Conservation (phyloP, 1,139 yeast species). For the Yamadazyma sp. region DNA sequence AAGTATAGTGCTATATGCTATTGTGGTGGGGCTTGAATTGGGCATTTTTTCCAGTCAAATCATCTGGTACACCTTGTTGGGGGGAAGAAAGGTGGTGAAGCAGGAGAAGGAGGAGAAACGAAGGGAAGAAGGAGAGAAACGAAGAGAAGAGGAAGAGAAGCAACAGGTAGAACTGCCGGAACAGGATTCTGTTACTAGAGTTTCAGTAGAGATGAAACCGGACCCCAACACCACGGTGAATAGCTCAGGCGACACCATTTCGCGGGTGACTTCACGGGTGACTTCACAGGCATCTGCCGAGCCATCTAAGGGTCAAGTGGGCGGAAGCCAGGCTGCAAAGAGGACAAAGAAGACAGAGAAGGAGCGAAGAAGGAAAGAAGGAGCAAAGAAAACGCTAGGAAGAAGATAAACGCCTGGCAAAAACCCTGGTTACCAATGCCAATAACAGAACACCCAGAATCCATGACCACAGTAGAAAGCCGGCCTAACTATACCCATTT, state of each 20-base stretch:
- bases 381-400: too few relatives aligned
- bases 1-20: conserved; percentile 73
- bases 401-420: too few relatives aligned
- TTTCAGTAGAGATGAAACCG: background rate
- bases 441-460: too few relatives aligned
- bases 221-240: background rate
- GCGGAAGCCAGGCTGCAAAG: too few relatives aligned
- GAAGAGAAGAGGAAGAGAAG: conserved; percentile 6
- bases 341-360: too few relatives aligned
- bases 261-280: too few relatives aligned
- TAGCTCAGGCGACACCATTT: background rate
- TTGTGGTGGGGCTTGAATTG: conserved; percentile 70
- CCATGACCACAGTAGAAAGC: too few relatives aligned
- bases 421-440: too few relatives aligned
- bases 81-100: conserved; percentile 25
- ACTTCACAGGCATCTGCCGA: too few relatives aligned
- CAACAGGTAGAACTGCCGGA: background rate
- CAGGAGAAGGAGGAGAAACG: conserved; percentile 23
- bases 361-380: too few relatives aligned
- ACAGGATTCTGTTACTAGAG: background rate
- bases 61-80: conserved; percentile 65
- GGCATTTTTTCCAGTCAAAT: conserved; percentile 74
- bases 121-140: conserved; percentile 9
- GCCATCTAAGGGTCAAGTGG: too few relatives aligned
- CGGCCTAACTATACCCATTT: too few relatives aligned